Percentiles rank a stretch among this genome's conserved stretches.
Conservation (phyloP, 208 protist species). For the Leishmania tarentolae region DNA sequence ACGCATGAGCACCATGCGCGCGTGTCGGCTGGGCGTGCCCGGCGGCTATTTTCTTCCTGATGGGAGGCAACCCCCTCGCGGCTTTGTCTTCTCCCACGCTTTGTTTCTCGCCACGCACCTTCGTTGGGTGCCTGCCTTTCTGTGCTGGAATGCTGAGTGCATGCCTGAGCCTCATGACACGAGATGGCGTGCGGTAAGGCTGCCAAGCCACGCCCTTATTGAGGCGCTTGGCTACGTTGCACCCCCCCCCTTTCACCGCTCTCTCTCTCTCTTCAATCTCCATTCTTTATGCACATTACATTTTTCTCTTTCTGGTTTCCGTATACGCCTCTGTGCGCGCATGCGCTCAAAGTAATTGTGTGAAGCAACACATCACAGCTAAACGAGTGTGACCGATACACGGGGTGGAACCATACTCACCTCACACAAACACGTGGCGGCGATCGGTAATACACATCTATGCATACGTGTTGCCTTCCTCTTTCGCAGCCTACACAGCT, state of each 20-base stretch:
- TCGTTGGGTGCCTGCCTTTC: too few relatives aligned
- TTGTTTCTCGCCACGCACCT: neutral
- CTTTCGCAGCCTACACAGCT: slow-evolving; percentile 2
- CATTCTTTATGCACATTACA: too few relatives aligned
- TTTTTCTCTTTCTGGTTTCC: neutral
- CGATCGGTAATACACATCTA: neutral
- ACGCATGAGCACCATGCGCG: neutral
- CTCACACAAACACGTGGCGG: neutral
- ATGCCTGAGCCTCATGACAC: too few relatives aligned
- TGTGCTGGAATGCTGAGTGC: too few relatives aligned
- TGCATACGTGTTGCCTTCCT: slow-evolving; percentile 2
- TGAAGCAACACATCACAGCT: neutral
- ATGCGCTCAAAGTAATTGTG: neutral
- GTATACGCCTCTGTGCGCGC: neutral
- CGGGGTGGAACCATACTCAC: neutral
- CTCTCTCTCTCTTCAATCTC: too few relatives aligned
- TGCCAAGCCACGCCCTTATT: too few relatives aligned
- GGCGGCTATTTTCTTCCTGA: neutral
- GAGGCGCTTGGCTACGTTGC: too few relatives aligned
- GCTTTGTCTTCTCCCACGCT: neutral
- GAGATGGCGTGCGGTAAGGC: too few relatives aligned
- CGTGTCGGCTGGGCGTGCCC: neutral
- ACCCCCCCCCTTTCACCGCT: neutral
- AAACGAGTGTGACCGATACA: neutral
- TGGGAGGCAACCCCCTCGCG: neutral